Percentiles rank a stretch among this genome's conserved stretches.
These are phyloP conservation scores for Elaeis oleifera DNA, from an alignment of 202 grass and related monocot genomes.

Conservation along the genomic window DNA sequence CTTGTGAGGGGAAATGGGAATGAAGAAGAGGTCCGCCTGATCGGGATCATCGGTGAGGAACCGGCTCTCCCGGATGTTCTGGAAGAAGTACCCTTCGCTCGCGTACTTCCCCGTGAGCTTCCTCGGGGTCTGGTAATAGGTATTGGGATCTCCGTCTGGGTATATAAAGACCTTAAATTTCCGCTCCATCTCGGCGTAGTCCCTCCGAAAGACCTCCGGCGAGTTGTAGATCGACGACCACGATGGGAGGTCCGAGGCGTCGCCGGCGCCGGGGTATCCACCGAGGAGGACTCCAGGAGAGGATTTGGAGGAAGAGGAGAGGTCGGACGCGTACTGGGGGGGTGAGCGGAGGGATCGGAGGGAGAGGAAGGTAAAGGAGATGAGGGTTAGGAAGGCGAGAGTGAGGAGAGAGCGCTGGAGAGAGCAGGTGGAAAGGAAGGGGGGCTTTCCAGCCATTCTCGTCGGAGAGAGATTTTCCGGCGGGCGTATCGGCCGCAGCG, in stretches of 20 bases:
- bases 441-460: constrained; percentile 13
- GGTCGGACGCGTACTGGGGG: neutral
- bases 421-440: neutral
- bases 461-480: neutral
- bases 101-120: constrained; percentile 69
- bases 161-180: constrained; percentile 86
- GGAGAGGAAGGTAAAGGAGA: constrained; percentile 15
- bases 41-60: constrained; percentile 66
- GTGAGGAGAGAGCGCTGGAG: constrained; percentile 6
- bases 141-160: constrained; percentile 43
- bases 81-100: constrained; percentile 95
- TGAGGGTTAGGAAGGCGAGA: constrained; percentile 2
- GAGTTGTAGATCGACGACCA: constrained; percentile 16
- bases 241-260: no score
- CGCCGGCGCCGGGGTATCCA: no score
- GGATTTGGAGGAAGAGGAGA: no score
- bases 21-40: constrained; percentile 72
- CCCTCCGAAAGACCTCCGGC: constrained; percentile 23
- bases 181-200: constrained; percentile 65
- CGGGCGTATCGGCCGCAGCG: neutral
- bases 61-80: constrained; percentile 83
- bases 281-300: no score
- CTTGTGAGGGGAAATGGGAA: constrained; percentile 87
- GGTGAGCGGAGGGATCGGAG: constrained; percentile 15
- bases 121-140: constrained; percentile 40